A percentile compares a stretch with the other conserved stretches of the same genome.
These are phyloP conservation scores for Xylaria telfairii DNA, from an alignment of 495 filamentous ascomycete genomes.

Conservation along the genomic window DNA sequence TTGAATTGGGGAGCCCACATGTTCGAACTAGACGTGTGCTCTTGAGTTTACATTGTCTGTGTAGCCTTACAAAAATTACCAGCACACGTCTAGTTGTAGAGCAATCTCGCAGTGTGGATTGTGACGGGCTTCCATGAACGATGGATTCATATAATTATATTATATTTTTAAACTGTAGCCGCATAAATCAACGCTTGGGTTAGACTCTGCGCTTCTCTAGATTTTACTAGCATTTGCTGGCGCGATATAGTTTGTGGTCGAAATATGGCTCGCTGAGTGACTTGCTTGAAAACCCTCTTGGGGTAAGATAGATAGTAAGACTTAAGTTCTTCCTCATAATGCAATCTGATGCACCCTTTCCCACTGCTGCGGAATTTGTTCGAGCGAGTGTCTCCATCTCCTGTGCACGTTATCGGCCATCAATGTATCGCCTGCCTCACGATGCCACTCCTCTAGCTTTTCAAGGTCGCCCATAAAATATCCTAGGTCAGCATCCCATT, in stretches of 20 bases:
- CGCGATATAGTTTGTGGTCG: neutral
- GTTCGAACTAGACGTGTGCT: too few species aligned
- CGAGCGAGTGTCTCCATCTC: slow-evolving; percentile 35
- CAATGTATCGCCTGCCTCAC: slow-evolving; percentile 34
- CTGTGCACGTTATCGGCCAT: slow-evolving; percentile 30
- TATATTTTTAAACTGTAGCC: neutral
- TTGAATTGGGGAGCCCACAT: neutral
- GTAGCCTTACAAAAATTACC: neutral
- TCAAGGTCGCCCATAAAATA: slow-evolving; percentile 40
- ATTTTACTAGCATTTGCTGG: neutral
- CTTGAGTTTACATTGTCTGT: neutral
- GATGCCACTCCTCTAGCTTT: slow-evolving; percentile 38
- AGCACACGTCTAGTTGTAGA: neutral
- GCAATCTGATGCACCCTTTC: slow-evolving; percentile 28
- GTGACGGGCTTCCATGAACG: neutral
- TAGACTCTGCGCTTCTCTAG: neutral
- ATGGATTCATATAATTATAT: neutral
- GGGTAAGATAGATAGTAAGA: neutral
- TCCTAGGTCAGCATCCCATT: slow-evolving; percentile 40
- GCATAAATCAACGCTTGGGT: neutral
- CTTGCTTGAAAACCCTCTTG: neutral
- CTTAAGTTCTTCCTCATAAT: neutral
- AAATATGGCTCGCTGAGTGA: neutral
- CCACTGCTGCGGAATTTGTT: slow-evolving; percentile 37
- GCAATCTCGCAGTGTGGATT: neutral